Percentiles rank a stretch among this genome's conserved stretches.
phyloP scores from a whole-genome alignment of 176 grass and related monocot species.

The Musa itinerans region DNA sequence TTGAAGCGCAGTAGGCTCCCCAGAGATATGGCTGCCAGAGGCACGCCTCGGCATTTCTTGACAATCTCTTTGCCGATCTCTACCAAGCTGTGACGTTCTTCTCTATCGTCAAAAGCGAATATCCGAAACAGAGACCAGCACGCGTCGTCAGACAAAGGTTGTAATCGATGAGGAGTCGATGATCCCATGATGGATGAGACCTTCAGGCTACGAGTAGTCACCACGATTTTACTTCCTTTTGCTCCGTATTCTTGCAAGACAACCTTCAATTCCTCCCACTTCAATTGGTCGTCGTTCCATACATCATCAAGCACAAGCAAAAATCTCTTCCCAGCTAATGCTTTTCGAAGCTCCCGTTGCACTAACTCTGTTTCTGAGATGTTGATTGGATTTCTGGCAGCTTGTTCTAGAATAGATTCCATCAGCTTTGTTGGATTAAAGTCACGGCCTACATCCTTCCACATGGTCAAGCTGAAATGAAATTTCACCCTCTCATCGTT shows the following conservation, averaged over 20 bases:
- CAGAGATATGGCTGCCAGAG: slow-evolving; percentile 20
- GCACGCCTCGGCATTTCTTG: slow-evolving; percentile 28
- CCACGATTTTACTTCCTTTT: slow-evolving; percentile 2
- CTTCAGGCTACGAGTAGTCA: not conserved
- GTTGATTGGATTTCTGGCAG: not conserved
- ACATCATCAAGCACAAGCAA: slow-evolving; percentile 8
- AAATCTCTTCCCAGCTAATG: not conserved
- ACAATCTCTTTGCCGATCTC: slow-evolving; percentile 21
- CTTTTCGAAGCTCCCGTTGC: not conserved
- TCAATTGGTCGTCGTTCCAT: not conserved
- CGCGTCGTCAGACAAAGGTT: not conserved
- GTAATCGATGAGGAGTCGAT: not conserved
- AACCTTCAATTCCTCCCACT: not conserved
- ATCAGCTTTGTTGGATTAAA: not conserved
- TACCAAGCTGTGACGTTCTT: not conserved
- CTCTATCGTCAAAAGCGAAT: not conserved
- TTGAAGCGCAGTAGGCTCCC: slow-evolving; percentile 16
- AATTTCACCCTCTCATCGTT: not conserved
- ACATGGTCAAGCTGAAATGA: not conserved
- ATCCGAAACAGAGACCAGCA: not conserved
- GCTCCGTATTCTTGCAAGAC: not conserved
- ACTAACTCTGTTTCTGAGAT: not conserved
- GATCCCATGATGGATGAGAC: not conserved
- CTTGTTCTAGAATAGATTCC: not conserved
- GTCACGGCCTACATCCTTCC: not conserved